phyloP scores from a whole-genome alignment of 257 asterid genomes.

The Catharanthus roseus region DNA sequence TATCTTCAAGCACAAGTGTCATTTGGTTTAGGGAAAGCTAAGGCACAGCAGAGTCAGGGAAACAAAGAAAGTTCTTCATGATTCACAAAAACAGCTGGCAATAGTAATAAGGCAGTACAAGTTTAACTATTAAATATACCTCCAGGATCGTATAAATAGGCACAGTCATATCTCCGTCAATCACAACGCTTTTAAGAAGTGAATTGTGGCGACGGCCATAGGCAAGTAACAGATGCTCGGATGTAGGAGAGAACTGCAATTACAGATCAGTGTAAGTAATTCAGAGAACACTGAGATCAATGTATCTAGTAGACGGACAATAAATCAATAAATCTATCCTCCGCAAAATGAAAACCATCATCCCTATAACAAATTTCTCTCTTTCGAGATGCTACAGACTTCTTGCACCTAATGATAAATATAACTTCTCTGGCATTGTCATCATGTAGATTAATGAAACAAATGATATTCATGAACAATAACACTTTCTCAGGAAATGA shows the following conservation, averaged over 20 bases:
- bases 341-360: neutral
- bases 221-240: conserved; percentile 91
- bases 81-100: neutral
- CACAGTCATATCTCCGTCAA: conserved; percentile 78
- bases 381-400: neutral
- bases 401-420: neutral
- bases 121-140: conserved; percentile 31
- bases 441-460: neutral
- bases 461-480: neutral
- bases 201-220: conserved; percentile 94
- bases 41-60: neutral
- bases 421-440: neutral
- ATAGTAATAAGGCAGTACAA: too few relatives aligned
- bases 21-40: neutral
- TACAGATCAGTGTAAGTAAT: conserved; percentile 12
- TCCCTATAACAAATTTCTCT: neutral
- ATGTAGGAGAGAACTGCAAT: conserved; percentile 90
- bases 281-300: neutral
- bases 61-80: neutral
- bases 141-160: conserved; percentile 86
- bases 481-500: neutral
- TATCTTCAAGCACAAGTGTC: neutral
- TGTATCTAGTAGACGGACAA: neutral
- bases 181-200: conserved; percentile 85
- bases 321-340: neutral